Evolutionary conservation across 129 eudicot species (phyloP), one percentile per base, ranked within the genome.

Genomic region (Lactuca saligna): DNA sequence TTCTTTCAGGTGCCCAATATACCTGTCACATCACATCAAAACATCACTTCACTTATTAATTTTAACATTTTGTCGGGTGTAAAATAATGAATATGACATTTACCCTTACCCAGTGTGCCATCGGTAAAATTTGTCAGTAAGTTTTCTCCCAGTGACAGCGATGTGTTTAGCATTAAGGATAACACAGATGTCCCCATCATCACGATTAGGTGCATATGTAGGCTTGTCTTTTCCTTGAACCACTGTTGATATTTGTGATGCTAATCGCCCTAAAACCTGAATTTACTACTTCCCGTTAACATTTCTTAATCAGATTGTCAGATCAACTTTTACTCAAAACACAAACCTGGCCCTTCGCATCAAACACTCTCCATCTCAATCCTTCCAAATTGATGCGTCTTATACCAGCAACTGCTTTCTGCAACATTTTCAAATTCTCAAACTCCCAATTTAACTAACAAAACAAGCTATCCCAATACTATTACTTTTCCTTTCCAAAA

Each of bases 51-150:
- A 25, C 29, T 25, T 25, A 25, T 25, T 25, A 25, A 0, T 25
- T 0, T 25, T 25, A 20, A 63, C 54, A 38, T 10, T 10, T 14
- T n/a, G 38, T 1, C 54, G 17, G 16, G 17, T 34, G 39, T 35
- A 58, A 4, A 0, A 2, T 58, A 25, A 37, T n/a, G n/a, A n/a
- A n/a, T n/a, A n/a, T n/a, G n/a, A n/a, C n/a, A n/a, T n/a, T n/a
- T n/a, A n/a, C n/a, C n/a, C n/a, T n/a, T n/a, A n/a, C 97, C 97
- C 97, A 6, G 97, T 91, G 61, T 91, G 97, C 97, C 97, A 91
- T 10, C 76, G 80, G 70, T 91, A 91, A 53, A 62, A 69, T 77
- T 91, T 91, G 70, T 91, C 80, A 51, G 94, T 91, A 70, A 91
- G 91, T 81, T 91, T 91, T 65, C 96, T 88, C 54, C 97, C 97